Base-by-base conservation (phyloP, 768 basidiomycete genomes). In the Asterophora lycoperdoides region DNA sequence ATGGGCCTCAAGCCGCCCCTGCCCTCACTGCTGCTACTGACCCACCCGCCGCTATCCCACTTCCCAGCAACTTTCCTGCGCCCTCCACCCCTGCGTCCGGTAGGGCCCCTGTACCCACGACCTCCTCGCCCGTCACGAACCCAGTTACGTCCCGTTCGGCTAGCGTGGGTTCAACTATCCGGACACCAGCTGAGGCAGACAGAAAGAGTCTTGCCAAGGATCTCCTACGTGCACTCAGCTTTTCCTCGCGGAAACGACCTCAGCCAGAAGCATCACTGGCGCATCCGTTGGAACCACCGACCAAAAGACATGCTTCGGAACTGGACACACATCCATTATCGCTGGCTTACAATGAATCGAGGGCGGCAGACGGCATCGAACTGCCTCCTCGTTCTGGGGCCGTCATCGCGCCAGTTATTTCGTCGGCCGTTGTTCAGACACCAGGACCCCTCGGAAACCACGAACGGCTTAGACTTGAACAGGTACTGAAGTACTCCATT, bases 151-250 rank as follows among this genome's bases (percentile, higher is more conserved):
- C 15, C 4, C 9, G 18, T 13, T n/a, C 23, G 33, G 5, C 32
- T 1, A 7, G 44, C 10, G 38, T n/a, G 26, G 40, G 26, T 11
- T 20, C 45, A 5, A 17, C 46, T 6, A 18, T 45, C 41, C 65
- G 64, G 44, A 65, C 68, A 4, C 74, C 75, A 19, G 52, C 58
- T 29, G 63, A 78, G 23, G 80, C 77, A 5, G 70, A 81, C 57
- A 76, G 68, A 54, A 73, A 64, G 39, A 70, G 68, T 36, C 68
- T 86, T 20, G 83, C 83, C 2, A 72, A 67, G 37, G 81, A 83
- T 60, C 67, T 86, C 38, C 54, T 86, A 17, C 72, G 70, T 37
- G 78, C 80, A 6, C 68, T 85, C 3, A 74, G 75, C 14, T 52
- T 52, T 38, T 51, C 56, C 18, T 20, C 34, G 4, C 5, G 37